These are phyloP conservation scores for Populus davidiana DNA, from an alignment of 345 rosid species.

Conservation along the genomic window DNA sequence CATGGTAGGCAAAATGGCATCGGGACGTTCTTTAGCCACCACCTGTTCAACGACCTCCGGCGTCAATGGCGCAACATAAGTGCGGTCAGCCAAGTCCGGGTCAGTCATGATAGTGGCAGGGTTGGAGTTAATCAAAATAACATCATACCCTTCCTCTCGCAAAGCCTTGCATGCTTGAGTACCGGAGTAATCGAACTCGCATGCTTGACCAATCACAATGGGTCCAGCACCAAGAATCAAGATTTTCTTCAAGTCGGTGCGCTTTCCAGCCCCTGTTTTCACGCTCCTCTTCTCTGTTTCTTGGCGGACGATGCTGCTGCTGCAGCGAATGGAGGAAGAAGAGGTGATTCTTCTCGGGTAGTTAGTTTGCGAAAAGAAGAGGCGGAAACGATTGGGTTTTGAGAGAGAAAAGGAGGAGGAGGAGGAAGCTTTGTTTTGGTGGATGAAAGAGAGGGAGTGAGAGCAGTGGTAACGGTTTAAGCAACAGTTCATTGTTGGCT, in stretches of 20 bases:
- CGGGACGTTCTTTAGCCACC: slow-evolving; percentile 78
- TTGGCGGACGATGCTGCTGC: not conserved
- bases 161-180: slow-evolving; percentile 95
- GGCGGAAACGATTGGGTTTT: not conserved
- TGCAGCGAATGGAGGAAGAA: not conserved
- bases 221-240: slow-evolving; percentile 97
- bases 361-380: not conserved
- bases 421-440: not conserved
- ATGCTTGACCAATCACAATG: slow-evolving; percentile 95
- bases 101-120: slow-evolving; percentile 99
- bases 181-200: slow-evolving; percentile 97
- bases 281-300: not conserved
- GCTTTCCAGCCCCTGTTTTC: slow-evolving; percentile 33
- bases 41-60: slow-evolving; percentile 86
- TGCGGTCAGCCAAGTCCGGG: slow-evolving; percentile 82
- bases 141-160: slow-evolving; percentile 84
- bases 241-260: slow-evolving; percentile 86
- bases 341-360: not conserved
- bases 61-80: slow-evolving; percentile 87
- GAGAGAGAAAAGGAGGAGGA: not conserved
- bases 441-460: not conserved
- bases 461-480: not conserved
- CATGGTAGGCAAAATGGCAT: slow-evolving; percentile 89
- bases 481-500: not conserved
- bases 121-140: slow-evolving; percentile 81